Percentiles rank a stretch among this genome's conserved stretches.
Evolutionary conservation across 2,329 filamentous ascomycete genomes (phyloP).

Genomic region (Arthrinium phaeospermum): DNA sequence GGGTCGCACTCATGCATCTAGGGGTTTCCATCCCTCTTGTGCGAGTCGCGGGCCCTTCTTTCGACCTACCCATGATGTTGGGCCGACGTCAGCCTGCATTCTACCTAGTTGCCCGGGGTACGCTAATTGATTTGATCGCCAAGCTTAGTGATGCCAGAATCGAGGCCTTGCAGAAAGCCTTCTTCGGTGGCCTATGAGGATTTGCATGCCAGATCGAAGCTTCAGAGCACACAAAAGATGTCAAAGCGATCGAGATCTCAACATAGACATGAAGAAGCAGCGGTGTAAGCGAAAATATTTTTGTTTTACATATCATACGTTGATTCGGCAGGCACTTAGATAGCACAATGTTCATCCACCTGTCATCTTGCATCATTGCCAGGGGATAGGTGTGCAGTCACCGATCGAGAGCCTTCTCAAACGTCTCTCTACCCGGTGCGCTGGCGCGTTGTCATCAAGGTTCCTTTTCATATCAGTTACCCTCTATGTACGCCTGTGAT

Average conservation of each 20-base stretch:
- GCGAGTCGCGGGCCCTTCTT: slow-evolving; percentile 16
- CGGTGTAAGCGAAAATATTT: background rate
- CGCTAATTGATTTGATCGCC: slow-evolving; percentile 25
- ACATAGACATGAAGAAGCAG: background rate
- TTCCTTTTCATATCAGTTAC: slow-evolving; percentile 1
- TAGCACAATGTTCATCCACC: background rate
- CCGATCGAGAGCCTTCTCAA: background rate
- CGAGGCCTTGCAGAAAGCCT: background rate
- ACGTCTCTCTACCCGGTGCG: background rate
- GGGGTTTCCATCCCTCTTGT: background rate
- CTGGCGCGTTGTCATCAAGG: background rate
- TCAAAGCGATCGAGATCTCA: slow-evolving; percentile 17
- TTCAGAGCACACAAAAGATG: background rate
- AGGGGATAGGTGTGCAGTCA: background rate
- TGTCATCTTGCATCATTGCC: background rate
- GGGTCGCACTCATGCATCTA: background rate
- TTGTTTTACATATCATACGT: background rate
- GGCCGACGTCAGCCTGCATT: slow-evolving; percentile 38
- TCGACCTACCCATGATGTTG: slow-evolving; percentile 32
- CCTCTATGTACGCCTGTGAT: background rate
- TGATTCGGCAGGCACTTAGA: background rate
- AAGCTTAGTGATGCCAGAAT: background rate
- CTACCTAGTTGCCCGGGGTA: slow-evolving; percentile 16
- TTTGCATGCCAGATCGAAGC: background rate
- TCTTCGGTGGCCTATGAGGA: background rate